These are phyloP conservation scores for Viola odorata DNA, from an alignment of 345 rosid species.

Conservation along the genomic window DNA sequence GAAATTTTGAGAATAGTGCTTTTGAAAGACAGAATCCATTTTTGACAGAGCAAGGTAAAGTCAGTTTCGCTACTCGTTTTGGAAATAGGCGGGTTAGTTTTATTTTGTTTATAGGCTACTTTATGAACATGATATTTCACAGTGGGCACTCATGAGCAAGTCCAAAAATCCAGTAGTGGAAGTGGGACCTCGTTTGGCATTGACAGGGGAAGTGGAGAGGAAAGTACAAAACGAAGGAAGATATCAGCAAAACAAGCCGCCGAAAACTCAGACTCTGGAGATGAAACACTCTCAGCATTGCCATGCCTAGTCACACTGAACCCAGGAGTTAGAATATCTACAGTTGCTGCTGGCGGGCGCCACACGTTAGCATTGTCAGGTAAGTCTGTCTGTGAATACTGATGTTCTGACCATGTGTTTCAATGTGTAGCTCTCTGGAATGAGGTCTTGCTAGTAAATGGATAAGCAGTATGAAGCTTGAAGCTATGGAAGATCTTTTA, in stretches of 20 bases:
- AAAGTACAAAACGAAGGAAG: slow-evolving; percentile 64
- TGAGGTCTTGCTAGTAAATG: slow-evolving; percentile 7
- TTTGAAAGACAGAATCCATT: slow-evolving; percentile 51
- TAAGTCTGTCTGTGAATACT: slow-evolving; percentile 17
- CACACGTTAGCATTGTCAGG: slow-evolving; percentile 96
- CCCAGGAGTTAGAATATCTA: slow-evolving; percentile 74
- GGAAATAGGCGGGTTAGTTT: neutral
- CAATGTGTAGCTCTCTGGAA: slow-evolving; percentile 7
- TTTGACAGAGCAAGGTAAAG: slow-evolving; percentile 64
- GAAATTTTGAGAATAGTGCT: slow-evolving; percentile 41
- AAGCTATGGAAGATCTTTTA: slow-evolving; percentile 20
- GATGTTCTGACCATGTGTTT: slow-evolving; percentile 7
- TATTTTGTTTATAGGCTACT: slow-evolving; percentile 16
- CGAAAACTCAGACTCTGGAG: slow-evolving; percentile 65
- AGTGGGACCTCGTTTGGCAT: slow-evolving; percentile 28
- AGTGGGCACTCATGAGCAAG: slow-evolving; percentile 62
- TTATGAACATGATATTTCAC: slow-evolving; percentile 17
- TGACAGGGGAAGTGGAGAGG: slow-evolving; percentile 54
- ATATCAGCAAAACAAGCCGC: slow-evolving; percentile 61
- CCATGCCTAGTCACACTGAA: slow-evolving; percentile 86
- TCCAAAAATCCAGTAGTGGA: slow-evolving; percentile 44
- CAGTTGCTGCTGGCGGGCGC: slow-evolving; percentile 97
- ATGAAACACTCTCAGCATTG: slow-evolving; percentile 66
- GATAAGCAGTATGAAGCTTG: slow-evolving; percentile 11
- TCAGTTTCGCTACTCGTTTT: slow-evolving; percentile 5